A percentile compares a stretch with the other conserved stretches of the same genome.
These are phyloP conservation scores for Diaporthe sp. DNA, from an alignment of 2,329 filamentous ascomycete genomes.

Conservation along the genomic window DNA sequence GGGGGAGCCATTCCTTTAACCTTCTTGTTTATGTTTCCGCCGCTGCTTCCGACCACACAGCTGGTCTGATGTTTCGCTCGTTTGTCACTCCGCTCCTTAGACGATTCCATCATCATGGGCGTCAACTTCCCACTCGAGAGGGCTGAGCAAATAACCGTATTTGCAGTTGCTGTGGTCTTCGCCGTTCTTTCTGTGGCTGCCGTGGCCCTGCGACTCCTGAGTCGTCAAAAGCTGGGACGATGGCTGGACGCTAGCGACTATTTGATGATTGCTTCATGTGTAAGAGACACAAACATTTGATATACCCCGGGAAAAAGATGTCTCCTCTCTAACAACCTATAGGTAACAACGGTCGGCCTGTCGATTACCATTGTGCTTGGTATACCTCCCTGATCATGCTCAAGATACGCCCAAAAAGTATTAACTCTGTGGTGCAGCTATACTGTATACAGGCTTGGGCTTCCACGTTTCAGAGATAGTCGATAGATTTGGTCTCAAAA, in stretches of 20 bases:
- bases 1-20: neutral
- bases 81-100: neutral
- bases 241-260: slow-evolving; percentile 29
- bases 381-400: neutral
- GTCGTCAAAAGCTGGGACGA: slow-evolving; percentile 34
- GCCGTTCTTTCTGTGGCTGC: neutral
- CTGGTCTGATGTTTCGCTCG: slow-evolving; percentile 27
- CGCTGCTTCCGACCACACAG: slow-evolving; percentile 23
- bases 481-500: slow-evolving; percentile 23
- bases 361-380: slow-evolving; percentile 2
- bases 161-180: slow-evolving; percentile 17
- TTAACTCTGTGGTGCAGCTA: neutral
- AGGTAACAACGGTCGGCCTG: slow-evolving; percentile 15
- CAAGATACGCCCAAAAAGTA: neutral
- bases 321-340: neutral
- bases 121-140: slow-evolving; percentile 19
- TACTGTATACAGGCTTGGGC: slow-evolving; percentile 25
- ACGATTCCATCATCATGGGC: slow-evolving; percentile 9
- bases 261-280: slow-evolving; percentile 25
- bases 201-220: slow-evolving; percentile 17
- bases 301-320: neutral
- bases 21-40: neutral
- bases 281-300: neutral
- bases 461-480: slow-evolving; percentile 26
- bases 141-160: slow-evolving; percentile 6